phyloP scores from a whole-genome alignment of 805 yeast species.

The Wickerhamiella qilinensis region DNA sequence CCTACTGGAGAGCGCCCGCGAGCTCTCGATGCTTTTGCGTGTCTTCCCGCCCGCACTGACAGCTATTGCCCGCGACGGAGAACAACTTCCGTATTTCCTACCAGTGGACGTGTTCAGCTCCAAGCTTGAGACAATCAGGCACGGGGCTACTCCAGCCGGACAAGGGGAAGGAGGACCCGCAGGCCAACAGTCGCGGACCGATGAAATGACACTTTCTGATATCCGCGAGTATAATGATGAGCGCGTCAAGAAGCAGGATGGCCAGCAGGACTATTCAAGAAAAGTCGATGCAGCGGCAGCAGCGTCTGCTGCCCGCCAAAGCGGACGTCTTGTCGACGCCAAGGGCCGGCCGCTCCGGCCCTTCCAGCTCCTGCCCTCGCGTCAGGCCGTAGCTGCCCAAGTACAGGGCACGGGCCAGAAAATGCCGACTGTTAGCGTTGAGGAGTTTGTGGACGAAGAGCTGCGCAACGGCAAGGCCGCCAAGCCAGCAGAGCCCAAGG shows the following conservation, averaged over 20 bases:
- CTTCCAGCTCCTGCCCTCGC: slow-evolving; percentile 47
- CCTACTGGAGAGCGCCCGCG: not conserved
- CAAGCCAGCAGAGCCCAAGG: slow-evolving; percentile 19
- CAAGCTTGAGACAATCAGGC: not conserved
- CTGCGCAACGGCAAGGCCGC: slow-evolving; percentile 66
- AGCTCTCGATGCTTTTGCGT: not conserved
- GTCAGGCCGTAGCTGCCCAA: slow-evolving; percentile 33
- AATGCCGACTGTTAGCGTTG: slow-evolving; percentile 87
- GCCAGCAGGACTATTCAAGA: not conserved
- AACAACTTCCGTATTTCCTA: not conserved
- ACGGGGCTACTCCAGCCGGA: not conserved
- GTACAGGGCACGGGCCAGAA: slow-evolving; percentile 87
- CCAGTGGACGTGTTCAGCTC: not conserved
- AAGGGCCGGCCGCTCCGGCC: slow-evolving; percentile 71
- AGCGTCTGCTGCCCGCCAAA: not conserved
- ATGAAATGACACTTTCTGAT: not conserved
- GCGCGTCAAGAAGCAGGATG: not conserved
- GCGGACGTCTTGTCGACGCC: not conserved
- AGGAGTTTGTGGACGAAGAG: slow-evolving; percentile 79
- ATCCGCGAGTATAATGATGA: not conserved
- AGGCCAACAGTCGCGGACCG: not conserved
- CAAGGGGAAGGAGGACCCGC: not conserved
- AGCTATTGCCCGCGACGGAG: not conserved
- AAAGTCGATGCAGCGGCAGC: not conserved
- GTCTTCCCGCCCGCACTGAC: not conserved